These are phyloP conservation scores for Fusarium sp. DNA, from an alignment of 2,329 filamentous ascomycete species.

Conservation along the genomic window DNA sequence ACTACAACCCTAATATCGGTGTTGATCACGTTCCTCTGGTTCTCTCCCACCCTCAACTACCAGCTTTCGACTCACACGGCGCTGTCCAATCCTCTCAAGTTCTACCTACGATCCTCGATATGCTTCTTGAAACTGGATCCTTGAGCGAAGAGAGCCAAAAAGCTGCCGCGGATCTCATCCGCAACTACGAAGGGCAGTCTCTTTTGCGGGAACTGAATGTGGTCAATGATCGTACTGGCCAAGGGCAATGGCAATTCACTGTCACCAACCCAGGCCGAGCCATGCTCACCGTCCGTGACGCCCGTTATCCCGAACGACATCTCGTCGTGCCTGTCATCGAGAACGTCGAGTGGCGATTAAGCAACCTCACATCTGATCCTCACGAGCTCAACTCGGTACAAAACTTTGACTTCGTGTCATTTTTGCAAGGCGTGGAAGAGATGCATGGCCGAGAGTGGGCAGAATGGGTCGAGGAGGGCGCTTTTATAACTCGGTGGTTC, in stretches of 20 bases:
- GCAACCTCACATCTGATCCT: conserved; percentile 43
- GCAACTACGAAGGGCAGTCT: conserved; percentile 50
- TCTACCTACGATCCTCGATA: conserved; percentile 49
- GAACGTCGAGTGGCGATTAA: conserved; percentile 50
- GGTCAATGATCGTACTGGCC: conserved; percentile 23
- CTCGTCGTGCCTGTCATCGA: conserved; percentile 49
- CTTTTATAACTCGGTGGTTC: conserved; percentile 50
- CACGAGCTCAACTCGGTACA: conserved; percentile 43
- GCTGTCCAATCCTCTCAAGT: conserved; percentile 48
- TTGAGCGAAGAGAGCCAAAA: conserved; percentile 34
- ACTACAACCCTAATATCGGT: conserved; percentile 49
- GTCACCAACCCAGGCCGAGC: conserved; percentile 50
- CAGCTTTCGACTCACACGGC: conserved; percentile 43
- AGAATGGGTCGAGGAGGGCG: conserved; percentile 49
- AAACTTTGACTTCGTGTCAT: conserved; percentile 41
- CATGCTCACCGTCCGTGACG: conserved; percentile 50
- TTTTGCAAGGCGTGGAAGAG: conserved; percentile 41
- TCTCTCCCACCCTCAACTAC: conserved; percentile 48
- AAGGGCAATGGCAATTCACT: conserved; percentile 50
- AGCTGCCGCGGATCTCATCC: conserved; percentile 40
- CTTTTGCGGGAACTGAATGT: conserved; percentile 41
- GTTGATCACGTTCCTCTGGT: conserved; percentile 48
- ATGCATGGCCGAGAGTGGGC: conserved; percentile 43
- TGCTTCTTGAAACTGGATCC: conserved; percentile 48
- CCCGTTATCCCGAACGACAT: conserved; percentile 44